A percentile compares a stretch with the other conserved stretches of the same genome.
These are phyloP conservation scores for Pseudocercospora vitis DNA, from an alignment of 2,329 filamentous ascomycete species.

Conservation along the genomic window DNA sequence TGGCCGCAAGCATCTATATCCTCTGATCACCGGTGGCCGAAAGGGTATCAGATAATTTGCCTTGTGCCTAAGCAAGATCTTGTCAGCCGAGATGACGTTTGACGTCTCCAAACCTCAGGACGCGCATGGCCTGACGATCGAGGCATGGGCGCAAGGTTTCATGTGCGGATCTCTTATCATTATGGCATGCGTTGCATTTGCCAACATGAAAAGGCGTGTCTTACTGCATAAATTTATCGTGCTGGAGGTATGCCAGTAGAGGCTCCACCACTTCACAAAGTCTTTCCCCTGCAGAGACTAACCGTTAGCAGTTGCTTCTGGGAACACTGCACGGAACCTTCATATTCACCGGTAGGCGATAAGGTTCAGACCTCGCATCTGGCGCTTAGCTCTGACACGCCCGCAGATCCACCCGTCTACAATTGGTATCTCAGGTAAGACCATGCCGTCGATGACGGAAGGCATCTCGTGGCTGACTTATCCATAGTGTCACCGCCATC, in stretches of 20 bases:
- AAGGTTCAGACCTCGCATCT: slow-evolving; percentile 9
- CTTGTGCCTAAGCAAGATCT: too few species aligned
- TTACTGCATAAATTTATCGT: slow-evolving; percentile 53
- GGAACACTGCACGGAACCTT: slow-evolving; percentile 58
- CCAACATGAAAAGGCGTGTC: slow-evolving; percentile 51
- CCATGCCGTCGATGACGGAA: neutral
- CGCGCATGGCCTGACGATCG: slow-evolving; percentile 29
- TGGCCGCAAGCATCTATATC: neutral
- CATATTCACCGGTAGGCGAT: slow-evolving; percentile 50
- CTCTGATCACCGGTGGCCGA: neutral
- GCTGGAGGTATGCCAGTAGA: slow-evolving; percentile 43
- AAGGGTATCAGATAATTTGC: neutral
- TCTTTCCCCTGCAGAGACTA: slow-evolving; percentile 44
- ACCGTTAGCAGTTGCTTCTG: slow-evolving; percentile 25
- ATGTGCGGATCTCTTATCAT: slow-evolving; percentile 46
- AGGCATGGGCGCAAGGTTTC: slow-evolving; percentile 38
- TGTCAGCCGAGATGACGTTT: slow-evolving; percentile 28
- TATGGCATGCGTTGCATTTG: slow-evolving; percentile 50
- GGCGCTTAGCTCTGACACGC: slow-evolving; percentile 13
- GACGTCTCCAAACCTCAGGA: slow-evolving; percentile 33
- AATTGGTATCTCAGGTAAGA: slow-evolving; percentile 58
- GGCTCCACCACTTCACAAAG: slow-evolving; percentile 17
- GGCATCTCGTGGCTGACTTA: neutral
- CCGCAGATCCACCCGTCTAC: slow-evolving; percentile 50
- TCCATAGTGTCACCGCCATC: slow-evolving; percentile 55